Conservation (phyloP, 23 red algal species). For the Gracilaria gracilis region DNA sequence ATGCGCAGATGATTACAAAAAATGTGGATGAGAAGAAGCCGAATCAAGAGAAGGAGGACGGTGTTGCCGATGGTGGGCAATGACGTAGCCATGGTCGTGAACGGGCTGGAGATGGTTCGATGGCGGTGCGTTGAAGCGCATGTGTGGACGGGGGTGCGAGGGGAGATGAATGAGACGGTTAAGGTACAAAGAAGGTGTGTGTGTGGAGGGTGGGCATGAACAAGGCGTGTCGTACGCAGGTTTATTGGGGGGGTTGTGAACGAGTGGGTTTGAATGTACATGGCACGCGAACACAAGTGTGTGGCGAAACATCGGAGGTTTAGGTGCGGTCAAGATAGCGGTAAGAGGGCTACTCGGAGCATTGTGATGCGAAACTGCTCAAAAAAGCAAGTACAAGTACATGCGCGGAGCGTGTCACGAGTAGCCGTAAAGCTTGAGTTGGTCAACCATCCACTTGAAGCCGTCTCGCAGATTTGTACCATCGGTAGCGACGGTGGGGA, state of each 20-base stretch:
- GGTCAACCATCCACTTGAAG: constrained; percentile 79
- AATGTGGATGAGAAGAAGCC: constrained; percentile 16
- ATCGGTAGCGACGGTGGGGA: constrained; percentile 59
- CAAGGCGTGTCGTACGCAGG: background rate
- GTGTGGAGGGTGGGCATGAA: background rate
- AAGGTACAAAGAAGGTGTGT: background rate
- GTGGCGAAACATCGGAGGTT: background rate
- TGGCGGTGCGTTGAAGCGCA: background rate
- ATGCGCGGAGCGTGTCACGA: background rate
- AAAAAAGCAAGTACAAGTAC: background rate
- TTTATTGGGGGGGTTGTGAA: constrained; percentile 11
- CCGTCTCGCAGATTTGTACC: constrained; percentile 66
- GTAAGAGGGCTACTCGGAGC: background rate
- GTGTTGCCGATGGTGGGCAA: constrained; percentile 1
- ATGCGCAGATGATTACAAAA: constrained; percentile 7
- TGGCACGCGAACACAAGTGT: background rate
- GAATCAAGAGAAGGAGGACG: background rate
- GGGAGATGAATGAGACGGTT: background rate
- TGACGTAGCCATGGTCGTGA: background rate
- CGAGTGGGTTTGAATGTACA: constrained; percentile 9
- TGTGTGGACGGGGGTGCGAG: background rate
- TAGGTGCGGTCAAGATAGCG: constrained; percentile 16
- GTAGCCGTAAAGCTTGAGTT: constrained; percentile 76
- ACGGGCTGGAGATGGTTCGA: too few relatives aligned
- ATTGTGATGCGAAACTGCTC: background rate